Conservation (phyloP, 1,284 basidiomycete species). For the Earliella scabrosa region DNA sequence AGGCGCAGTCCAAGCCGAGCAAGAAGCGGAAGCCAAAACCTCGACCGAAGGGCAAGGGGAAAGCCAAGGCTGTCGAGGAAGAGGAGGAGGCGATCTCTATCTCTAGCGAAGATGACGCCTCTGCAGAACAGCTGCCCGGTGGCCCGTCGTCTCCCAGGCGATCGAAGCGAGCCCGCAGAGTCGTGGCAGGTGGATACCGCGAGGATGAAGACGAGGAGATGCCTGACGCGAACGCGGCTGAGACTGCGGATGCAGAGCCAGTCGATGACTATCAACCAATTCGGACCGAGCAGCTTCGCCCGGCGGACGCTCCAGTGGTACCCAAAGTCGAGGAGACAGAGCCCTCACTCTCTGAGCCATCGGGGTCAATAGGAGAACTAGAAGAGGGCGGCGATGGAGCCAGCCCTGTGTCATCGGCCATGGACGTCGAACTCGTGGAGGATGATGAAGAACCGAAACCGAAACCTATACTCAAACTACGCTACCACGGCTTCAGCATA, state of each 20-base stretch:
- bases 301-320: background rate
- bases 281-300: background rate
- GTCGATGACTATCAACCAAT: background rate
- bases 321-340: slow-evolving; percentile 28
- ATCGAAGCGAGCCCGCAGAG: slow-evolving; percentile 27
- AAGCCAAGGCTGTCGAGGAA: slow-evolving; percentile 27
- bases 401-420: background rate
- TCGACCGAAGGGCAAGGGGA: slow-evolving; percentile 43
- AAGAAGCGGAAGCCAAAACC: slow-evolving; percentile 46
- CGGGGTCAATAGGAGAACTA: background rate
- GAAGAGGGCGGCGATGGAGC: background rate
- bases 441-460: slow-evolving; percentile 71
- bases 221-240: background rate
- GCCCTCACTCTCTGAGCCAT: slow-evolving; percentile 14
- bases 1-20: background rate
- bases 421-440: slow-evolving; percentile 36
- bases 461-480: slow-evolving; percentile 67
- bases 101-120: slow-evolving; percentile 30
- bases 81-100: slow-evolving; percentile 30
- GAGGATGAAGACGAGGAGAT: slow-evolving; percentile 29
- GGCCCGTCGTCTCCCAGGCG: slow-evolving; percentile 18
- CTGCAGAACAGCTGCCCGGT: background rate
- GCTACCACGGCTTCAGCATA: slow-evolving; percentile 69
- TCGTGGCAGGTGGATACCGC: slow-evolving; percentile 27
- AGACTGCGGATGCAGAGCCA: background rate